Evolutionary conservation across 2,329 filamentous ascomycete species (phyloP), one percentile per base, ranked within the genome.

Genomic region (Aspergillus bombycis): DNA sequence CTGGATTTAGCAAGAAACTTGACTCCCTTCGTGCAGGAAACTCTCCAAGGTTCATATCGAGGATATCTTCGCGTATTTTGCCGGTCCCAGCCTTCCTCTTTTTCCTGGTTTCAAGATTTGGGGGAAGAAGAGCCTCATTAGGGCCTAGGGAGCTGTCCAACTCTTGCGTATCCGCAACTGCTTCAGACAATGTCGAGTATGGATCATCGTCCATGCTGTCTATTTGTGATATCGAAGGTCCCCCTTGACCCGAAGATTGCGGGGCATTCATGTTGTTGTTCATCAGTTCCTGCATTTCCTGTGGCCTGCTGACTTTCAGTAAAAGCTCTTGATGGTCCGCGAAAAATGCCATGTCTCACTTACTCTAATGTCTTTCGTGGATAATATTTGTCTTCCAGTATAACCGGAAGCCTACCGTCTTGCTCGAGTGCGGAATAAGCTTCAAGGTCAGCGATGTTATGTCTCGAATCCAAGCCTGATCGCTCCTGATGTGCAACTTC

Each of bases 341-440:
- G 12, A 16, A 1, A n/a, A 21, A 55, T 4, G 19, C 21, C 19
- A 19, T 14, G 12, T 19, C 7, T n/a, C 10, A 73, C 83, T 72
- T 80, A 86, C 82, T 84, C 83, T 67, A 88, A 75, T 10, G 85
- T 88, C 63, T 77, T 74, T 66, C 86, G 78, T 26, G 86, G 86
- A 68, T 83, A 88, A 64, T 77, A 79, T 72, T 88, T 88, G 71
- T 85, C 83, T 73, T 90, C 88, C 3, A 80, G 68, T 57, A 90
- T 89, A 4, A 83, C 84, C 10, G 87, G 86, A 67, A 90, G 77
- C 65, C 79, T 78, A 38, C 75, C 77, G 38, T 76, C 73, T 45
- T 74, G 71, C 34, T 76, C 73, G 43, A 65, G 23, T 5, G 57
- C 69, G 9, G 65, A 28, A 55, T 58, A 61, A 23, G 63, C 65